These are phyloP conservation scores for Saraca asoca DNA, from an alignment of 331 rosid species.

Conservation along the genomic window DNA sequence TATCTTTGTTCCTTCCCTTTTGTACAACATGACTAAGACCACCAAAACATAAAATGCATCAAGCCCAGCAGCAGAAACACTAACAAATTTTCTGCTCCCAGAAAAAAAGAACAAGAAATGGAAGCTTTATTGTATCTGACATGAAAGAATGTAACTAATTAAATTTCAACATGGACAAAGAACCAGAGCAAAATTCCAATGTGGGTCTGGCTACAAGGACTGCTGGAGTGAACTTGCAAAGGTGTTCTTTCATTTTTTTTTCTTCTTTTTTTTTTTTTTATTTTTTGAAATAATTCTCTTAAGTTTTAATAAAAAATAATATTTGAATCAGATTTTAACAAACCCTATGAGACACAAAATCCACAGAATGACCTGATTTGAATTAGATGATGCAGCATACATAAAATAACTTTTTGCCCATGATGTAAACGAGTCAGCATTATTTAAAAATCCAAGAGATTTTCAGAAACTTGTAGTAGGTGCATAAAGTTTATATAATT, in stretches of 20 bases:
- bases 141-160: constrained; percentile 13
- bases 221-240: not conserved
- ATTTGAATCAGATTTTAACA: not conserved
- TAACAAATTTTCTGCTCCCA: not conserved
- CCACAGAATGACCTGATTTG: constrained; percentile 4
- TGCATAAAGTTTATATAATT: no score
- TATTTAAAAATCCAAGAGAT: not conserved
- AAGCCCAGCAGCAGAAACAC: not conserved
- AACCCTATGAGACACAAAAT: not conserved
- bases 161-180: not conserved
- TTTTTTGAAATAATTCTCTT: no score
- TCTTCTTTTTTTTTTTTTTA: no score
- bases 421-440: not conserved
- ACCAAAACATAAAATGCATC: not conserved
- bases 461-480: not conserved
- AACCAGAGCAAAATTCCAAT: not conserved
- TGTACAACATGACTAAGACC: no score
- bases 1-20: no score
- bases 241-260: no score
- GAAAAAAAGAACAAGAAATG: not conserved
- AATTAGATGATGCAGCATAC: not conserved
- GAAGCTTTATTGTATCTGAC: constrained; percentile 1
- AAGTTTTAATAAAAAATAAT: not conserved
- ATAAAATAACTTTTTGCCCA: not conserved
- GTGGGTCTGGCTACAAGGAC: not conserved